Conservation (phyloP, 2,329 filamentous ascomycete species). For the Rutstroemia sp. region DNA sequence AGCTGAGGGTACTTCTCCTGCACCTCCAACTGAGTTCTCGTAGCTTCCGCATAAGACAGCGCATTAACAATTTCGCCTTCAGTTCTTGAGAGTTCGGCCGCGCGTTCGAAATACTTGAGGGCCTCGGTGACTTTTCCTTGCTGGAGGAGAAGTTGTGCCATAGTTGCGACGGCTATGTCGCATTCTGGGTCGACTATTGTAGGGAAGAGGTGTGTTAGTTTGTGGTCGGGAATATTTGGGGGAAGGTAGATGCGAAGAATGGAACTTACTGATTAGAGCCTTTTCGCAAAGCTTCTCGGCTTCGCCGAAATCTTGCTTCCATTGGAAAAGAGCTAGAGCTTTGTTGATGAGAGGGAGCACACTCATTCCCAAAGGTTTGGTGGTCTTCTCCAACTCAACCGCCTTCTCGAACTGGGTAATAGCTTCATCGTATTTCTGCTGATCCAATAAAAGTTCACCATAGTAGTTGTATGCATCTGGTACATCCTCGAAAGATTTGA, state of each 20-base stretch:
- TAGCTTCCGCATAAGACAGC: conserved; percentile 93
- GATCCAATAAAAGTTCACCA: conserved; percentile 91
- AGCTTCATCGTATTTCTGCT: conserved; percentile 90
- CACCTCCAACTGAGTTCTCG: conserved; percentile 88
- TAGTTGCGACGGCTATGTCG: conserved; percentile 96
- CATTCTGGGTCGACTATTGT: conserved; percentile 87
- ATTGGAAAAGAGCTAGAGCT: conserved; percentile 92
- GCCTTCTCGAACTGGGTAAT: conserved; percentile 97
- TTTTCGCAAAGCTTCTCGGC: conserved; percentile 96
- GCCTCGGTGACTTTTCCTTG: conserved; percentile 96
- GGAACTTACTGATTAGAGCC: conserved; percentile 83
- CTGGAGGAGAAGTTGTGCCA: conserved; percentile 94
- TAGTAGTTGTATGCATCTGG: conserved; percentile 99
- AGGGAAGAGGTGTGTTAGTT: conserved; percentile 6
- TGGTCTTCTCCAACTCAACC: conserved; percentile 97
- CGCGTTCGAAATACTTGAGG: conserved; percentile 93
- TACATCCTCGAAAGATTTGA: conserved; percentile 96
- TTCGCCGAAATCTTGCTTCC: conserved; percentile 93
- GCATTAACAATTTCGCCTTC: conserved; percentile 96
- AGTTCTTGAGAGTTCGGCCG: conserved; percentile 87
- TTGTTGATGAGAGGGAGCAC: conserved; percentile 98
- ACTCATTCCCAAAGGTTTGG: conserved; percentile 93
- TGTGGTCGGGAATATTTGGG: background rate
- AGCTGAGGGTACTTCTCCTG: conserved; percentile 81
- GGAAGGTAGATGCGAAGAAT: background rate